These are phyloP conservation scores for Fraxinus pennsylvanica DNA, from an alignment of 257 asterid genomes.

Conservation along the genomic window DNA sequence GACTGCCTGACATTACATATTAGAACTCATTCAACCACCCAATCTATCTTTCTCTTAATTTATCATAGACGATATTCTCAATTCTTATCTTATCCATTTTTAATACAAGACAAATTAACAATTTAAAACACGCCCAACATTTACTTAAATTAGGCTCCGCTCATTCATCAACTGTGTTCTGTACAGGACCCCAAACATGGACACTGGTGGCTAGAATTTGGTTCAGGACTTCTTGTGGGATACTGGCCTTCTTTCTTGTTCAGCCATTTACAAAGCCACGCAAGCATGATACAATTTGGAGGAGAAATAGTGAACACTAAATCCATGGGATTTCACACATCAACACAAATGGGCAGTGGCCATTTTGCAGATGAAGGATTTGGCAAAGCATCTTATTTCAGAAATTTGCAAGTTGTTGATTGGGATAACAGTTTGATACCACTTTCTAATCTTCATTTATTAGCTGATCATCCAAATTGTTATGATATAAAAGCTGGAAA, in stretches of 20 bases:
- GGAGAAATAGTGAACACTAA: slow-evolving; percentile 82
- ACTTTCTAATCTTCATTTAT: slow-evolving; percentile 62
- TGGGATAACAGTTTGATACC: slow-evolving; percentile 90
- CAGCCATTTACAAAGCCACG: slow-evolving; percentile 68
- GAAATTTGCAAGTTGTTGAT: slow-evolving; percentile 85
- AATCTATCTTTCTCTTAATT: no score
- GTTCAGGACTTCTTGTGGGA: slow-evolving; percentile 76
- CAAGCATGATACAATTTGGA: slow-evolving; percentile 90
- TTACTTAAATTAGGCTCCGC: neutral
- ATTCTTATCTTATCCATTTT: neutral
- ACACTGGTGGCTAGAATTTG: slow-evolving; percentile 95
- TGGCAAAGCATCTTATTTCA: slow-evolving; percentile 77
- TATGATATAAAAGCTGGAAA: slow-evolving; percentile 78
- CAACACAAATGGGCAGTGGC: slow-evolving; percentile 95
- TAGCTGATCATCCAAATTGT: slow-evolving; percentile 90
- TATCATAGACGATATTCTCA: neutral
- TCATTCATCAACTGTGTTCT: neutral
- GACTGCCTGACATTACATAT: neutral
- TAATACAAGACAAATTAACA: no score
- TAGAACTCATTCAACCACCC: neutral
- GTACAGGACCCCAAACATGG: slow-evolving; percentile 90
- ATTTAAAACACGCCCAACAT: neutral
- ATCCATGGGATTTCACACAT: slow-evolving; percentile 69
- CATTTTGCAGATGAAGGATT: slow-evolving; percentile 87
- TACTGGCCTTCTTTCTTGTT: slow-evolving; percentile 85